These are phyloP conservation scores for Fonsecaea pedrosoi DNA, from an alignment of 2,329 filamentous ascomycete species.

Conservation along the genomic window DNA sequence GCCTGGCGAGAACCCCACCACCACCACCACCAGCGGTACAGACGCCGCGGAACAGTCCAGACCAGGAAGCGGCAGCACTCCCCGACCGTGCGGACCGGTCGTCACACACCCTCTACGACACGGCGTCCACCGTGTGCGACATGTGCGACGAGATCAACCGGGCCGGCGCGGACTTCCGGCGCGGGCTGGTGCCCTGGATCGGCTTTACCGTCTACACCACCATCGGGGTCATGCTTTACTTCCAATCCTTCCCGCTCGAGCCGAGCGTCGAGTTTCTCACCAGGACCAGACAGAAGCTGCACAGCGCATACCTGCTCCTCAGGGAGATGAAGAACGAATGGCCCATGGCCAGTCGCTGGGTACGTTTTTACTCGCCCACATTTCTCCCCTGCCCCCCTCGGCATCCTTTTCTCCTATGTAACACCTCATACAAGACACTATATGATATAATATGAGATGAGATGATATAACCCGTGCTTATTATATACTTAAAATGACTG, in stretches of 20 bases:
- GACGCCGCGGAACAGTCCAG: background rate
- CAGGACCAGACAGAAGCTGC: background rate
- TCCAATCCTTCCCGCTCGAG: constrained; percentile 3
- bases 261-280: background rate
- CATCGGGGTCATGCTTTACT: background rate
- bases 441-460: no score
- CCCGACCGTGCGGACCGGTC: background rate
- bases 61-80: background rate
- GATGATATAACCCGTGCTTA: no score
- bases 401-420: no score
- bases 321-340: constrained; percentile 5
- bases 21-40: background rate
- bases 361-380: background rate
- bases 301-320: constrained; percentile 1
- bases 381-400: background rate
- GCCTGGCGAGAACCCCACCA: background rate
- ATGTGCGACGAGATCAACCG: constrained; percentile 6
- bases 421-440: no score
- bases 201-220: constrained; percentile 4
- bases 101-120: constrained; percentile 2
- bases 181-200: background rate
- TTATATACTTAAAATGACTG: no score
- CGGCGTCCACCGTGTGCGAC: background rate
- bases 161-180: background rate
- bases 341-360: constrained; percentile 3